Evolutionary conservation across 2,329 filamentous ascomycete species (phyloP), one percentile per base, ranked within the genome.

Genomic region (Kalmusia sp.): DNA sequence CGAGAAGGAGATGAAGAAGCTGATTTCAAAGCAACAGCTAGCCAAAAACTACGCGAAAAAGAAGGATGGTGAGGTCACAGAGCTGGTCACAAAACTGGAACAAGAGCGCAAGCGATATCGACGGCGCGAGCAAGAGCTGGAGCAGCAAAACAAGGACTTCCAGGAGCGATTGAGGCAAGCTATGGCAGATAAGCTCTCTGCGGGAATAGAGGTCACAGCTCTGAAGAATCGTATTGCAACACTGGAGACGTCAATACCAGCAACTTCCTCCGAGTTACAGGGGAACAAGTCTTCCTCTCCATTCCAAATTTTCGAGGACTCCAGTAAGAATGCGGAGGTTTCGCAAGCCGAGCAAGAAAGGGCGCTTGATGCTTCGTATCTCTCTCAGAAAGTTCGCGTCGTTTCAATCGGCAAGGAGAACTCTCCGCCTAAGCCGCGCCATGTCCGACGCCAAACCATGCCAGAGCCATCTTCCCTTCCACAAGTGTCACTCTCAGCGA

Each of bases 21-120:
- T 93, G 67, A 83, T 93, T 68, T 86, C 85, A 68, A 93, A 92
- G 79, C 91, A 92, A 77, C 85, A 90, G 68, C 80, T 91, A 57
- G 89, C 90, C 52, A 93, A 91, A 75, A 88, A 87, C 50, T 93
- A 88, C 67, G 90, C 90, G 37, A 87, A 88, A 69, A 85, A 88
- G 75, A 93, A 92, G 72, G 90, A 93, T 66, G 79, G 81, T 15
- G 87, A 92, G 71, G 87, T 88, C 19, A 82, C 84, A 22, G 82
- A 89, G 51, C 75, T 93, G 44, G 81, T 82, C 19, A 83, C 86
- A 54, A 84, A 86, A 63, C 80, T 93, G 30, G 83, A 83, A 54
- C 84, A 89, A 54, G 89, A 92, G 68, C 86, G 88, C 59, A 80
- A 83, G 57, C 88, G 84, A 66, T 85, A 88, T 22, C 76, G 80